Evolutionary conservation across 495 filamentous ascomycete species (phyloP).

Genomic region (Neurospora sp.): DNA sequence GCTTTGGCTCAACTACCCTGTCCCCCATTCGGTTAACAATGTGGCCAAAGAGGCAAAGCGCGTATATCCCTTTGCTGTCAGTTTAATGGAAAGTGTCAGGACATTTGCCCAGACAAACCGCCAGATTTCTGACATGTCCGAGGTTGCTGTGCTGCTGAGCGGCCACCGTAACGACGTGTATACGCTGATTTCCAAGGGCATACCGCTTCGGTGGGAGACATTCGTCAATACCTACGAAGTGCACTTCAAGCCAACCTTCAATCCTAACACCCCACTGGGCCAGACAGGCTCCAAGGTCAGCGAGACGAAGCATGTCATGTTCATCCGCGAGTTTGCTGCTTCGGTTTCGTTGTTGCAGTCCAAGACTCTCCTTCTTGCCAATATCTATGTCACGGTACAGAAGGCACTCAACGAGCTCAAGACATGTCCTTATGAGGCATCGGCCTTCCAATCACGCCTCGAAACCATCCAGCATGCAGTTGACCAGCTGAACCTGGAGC

Average conservation of each 20-base stretch:
- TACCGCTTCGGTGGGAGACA: constrained; percentile 89
- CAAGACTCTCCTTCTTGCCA: constrained; percentile 68
- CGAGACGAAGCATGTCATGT: constrained; percentile 91
- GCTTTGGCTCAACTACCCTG: constrained; percentile 81
- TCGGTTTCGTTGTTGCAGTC: constrained; percentile 75
- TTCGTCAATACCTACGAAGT: constrained; percentile 95
- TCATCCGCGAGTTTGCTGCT: constrained; percentile 82
- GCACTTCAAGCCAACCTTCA: constrained; percentile 57
- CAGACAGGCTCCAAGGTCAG: constrained; percentile 45
- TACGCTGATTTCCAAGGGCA: constrained; percentile 67
- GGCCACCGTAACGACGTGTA: constrained; percentile 88
- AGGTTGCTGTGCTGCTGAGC: constrained; percentile 75
- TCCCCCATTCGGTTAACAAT: constrained; percentile 88
- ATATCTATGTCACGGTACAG: constrained; percentile 73
- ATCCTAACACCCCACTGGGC: constrained; percentile 51
- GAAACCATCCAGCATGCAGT: constrained; percentile 79
- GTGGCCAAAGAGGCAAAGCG: constrained; percentile 94
- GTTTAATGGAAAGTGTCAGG: constrained; percentile 92
- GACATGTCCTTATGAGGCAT: constrained; percentile 67
- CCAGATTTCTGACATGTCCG: constrained; percentile 69
- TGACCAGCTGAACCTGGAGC: constrained; percentile 90
- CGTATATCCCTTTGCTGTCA: constrained; percentile 95
- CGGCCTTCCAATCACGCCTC: constrained; percentile 67
- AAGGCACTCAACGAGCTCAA: constrained; percentile 75
- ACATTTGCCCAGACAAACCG: constrained; percentile 81